phyloP scores from a whole-genome alignment of 2,329 filamentous ascomycete genomes.

The Lachnellula occidentalis region DNA sequence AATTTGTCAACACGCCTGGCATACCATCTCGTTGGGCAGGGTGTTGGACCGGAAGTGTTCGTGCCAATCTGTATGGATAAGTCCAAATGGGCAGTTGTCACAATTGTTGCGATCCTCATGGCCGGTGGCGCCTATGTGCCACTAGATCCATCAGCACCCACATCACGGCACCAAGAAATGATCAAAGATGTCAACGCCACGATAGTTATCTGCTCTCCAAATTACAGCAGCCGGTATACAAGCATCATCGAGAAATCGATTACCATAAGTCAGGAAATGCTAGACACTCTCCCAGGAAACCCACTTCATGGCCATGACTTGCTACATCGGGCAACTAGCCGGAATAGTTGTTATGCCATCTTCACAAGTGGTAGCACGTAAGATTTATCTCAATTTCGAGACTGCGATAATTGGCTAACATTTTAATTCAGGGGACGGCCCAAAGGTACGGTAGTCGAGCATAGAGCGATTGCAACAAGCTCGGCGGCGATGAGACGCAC shows the following conservation, averaged over 20 bases:
- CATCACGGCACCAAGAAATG: slow-evolving; percentile 20
- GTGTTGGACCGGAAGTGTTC: slow-evolving; percentile 13
- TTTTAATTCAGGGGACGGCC: neutral
- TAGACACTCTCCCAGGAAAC: neutral
- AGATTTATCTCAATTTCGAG: neutral
- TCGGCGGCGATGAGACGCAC: slow-evolving; percentile 28
- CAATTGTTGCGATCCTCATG: slow-evolving; percentile 27
- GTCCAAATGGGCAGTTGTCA: slow-evolving; percentile 25
- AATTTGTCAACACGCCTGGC: slow-evolving; percentile 13
- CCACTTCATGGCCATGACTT: too few species aligned
- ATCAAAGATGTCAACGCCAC: slow-evolving; percentile 5
- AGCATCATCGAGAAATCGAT: neutral
- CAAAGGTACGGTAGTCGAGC: slow-evolving; percentile 27
- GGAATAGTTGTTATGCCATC: slow-evolving; percentile 5
- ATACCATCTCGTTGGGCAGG: slow-evolving; percentile 7
- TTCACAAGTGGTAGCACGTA: slow-evolving; percentile 30
- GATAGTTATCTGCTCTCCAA: slow-evolving; percentile 9
- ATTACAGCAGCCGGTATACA: slow-evolving; percentile 1
- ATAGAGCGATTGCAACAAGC: slow-evolving; percentile 11
- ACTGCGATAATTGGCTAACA: neutral
- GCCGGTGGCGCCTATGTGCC: slow-evolving; percentile 28
- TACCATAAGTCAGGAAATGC: neutral
- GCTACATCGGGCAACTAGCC: neutral
- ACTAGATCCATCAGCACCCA: slow-evolving; percentile 28
- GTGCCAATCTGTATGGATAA: slow-evolving; percentile 30